phyloP scores from a whole-genome alignment of 768 basidiomycete species.

The Lentinus tigrinus region DNA sequence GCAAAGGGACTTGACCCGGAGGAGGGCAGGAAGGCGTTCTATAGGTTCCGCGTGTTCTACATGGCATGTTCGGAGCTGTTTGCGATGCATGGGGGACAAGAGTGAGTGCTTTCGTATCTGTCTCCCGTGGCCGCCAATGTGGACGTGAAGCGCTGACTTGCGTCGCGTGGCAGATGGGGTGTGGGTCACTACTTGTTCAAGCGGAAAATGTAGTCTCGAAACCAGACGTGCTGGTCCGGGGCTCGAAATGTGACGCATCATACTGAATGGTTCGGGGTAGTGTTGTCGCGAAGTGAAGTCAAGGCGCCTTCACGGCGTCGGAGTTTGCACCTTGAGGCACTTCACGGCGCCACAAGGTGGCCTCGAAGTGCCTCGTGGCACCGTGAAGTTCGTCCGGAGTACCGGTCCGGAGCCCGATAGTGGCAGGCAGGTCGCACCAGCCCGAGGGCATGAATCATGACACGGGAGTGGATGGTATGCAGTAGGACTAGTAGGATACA shows the following conservation, averaged over 20 bases:
- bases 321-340: no score
- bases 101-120: conserved; percentile 42
- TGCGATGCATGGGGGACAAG: conserved; percentile 56
- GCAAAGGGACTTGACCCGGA: conserved; percentile 42
- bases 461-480: no score
- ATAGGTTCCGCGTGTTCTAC: conserved; percentile 69
- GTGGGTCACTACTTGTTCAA: conserved; percentile 58
- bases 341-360: no score
- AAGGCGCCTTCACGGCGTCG: no score
- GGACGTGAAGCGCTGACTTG: conserved; percentile 4
- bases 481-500: no score
- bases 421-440: no score
- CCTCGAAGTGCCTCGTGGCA: no score
- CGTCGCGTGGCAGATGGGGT: conserved; percentile 44
- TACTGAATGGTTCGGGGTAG: neutral
- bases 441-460: no score
- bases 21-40: conserved; percentile 61
- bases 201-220: conserved; percentile 21
- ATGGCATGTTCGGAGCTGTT: conserved; percentile 73
- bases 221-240: no score
- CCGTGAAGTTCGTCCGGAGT: no score
- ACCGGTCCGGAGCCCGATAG: no score
- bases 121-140: neutral
- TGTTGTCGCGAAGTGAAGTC: no score
- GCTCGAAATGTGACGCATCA: neutral